phyloP scores from a whole-genome alignment of 1,284 basidiomycete species.

The Cryptococcus amylolentus region DNA sequence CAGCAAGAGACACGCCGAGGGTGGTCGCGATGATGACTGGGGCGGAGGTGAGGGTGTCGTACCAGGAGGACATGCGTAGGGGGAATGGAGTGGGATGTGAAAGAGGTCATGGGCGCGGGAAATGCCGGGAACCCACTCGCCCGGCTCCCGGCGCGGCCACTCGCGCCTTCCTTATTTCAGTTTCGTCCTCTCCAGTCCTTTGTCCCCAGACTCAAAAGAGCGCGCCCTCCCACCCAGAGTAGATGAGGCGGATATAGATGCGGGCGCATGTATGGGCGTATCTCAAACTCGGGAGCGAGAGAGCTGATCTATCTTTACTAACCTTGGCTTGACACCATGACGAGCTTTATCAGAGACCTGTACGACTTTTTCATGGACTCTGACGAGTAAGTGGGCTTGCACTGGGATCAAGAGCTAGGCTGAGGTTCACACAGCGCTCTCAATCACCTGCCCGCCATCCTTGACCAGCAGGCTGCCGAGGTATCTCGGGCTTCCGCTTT shows the following conservation, averaged over 20 bases:
- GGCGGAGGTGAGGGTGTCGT: conserved; percentile 37
- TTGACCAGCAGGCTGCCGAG: conserved; percentile 29
- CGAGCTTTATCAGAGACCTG: conserved; percentile 12
- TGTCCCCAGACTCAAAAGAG: conserved; percentile 3
- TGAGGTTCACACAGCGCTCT: conserved; percentile 6
- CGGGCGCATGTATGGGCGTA: background rate
- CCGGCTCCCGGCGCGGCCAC: background rate
- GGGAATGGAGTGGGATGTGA: background rate
- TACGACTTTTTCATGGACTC: conserved; percentile 14
- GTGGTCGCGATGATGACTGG: conserved; percentile 34
- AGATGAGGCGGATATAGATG: background rate
- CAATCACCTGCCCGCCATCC: conserved; percentile 17
- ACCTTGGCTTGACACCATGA: conserved; percentile 2
- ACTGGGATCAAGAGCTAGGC: background rate
- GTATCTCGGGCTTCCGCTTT: conserved; percentile 4
- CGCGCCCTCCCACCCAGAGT: background rate
- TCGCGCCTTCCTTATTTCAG: background rate
- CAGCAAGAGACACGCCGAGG: conserved; percentile 28
- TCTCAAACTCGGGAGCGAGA: no score
- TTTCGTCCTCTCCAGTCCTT: background rate
- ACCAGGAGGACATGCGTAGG: conserved; percentile 20
- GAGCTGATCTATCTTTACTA: no score
- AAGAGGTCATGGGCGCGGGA: background rate
- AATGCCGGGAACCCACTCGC: background rate
- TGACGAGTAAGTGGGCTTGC: conserved; percentile 18